These are phyloP conservation scores for Ramalina peruviana DNA, from an alignment of 495 filamentous ascomycete genomes.

Conservation along the genomic window DNA sequence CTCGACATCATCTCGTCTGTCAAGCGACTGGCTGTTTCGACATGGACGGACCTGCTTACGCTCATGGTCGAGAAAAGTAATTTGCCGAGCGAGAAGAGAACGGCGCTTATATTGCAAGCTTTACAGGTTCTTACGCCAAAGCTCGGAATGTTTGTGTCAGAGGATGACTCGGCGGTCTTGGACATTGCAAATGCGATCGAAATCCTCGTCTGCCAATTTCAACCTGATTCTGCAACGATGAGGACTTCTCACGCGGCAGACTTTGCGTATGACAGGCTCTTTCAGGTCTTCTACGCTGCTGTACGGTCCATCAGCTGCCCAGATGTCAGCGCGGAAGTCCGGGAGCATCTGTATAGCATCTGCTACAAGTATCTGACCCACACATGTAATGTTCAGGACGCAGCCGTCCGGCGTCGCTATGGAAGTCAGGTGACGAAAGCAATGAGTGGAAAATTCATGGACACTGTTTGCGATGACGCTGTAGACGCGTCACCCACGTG, in stretches of 20 bases:
- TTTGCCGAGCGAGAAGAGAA: conserved; percentile 50
- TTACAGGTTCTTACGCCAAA: conserved; percentile 77
- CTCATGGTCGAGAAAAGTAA: conserved; percentile 67
- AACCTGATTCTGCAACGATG: conserved; percentile 35
- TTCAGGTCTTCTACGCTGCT: conserved; percentile 76
- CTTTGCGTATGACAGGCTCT: conserved; percentile 74
- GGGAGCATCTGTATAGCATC: conserved; percentile 76
- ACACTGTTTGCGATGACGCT: conserved; percentile 86
- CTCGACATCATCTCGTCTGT: conserved; percentile 45
- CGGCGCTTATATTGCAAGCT: conserved; percentile 65
- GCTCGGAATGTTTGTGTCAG: conserved; percentile 55
- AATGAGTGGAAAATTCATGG: conserved; percentile 64
- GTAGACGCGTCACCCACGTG: conserved; percentile 68
- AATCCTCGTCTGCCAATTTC: conserved; percentile 58
- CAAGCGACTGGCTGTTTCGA: conserved; percentile 48
- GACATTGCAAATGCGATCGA: conserved; percentile 67
- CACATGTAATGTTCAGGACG: conserved; percentile 38
- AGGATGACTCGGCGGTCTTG: conserved; percentile 48
- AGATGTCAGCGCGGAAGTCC: conserved; percentile 50
- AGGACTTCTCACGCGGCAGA: conserved; percentile 43
- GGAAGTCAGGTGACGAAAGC: conserved; percentile 61
- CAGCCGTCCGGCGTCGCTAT: conserved; percentile 37
- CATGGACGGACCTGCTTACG: conserved; percentile 71
- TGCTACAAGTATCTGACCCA: conserved; percentile 71
- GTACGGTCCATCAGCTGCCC: conserved; percentile 61